Base-by-base conservation (phyloP, 1,284 basidiomycete genomes). In the Calocybe gambosa region DNA sequence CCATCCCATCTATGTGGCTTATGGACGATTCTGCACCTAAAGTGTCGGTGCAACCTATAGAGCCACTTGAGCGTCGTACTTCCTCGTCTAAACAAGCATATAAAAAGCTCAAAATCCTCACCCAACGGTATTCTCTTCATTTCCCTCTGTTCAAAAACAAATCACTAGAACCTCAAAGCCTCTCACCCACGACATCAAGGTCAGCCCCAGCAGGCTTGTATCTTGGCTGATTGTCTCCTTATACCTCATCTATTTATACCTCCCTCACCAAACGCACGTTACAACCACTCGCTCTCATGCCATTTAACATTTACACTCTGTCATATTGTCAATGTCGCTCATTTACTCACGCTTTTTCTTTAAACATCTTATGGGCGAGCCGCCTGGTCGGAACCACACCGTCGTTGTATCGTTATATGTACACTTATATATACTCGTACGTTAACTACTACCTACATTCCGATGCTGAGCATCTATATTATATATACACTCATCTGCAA, bases 71-170 rank as follows among this genome's bases (percentile, higher is more conserved):
- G 53, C 51, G 55, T 5, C 44, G 43, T 12, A 49, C 51, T 45
- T 46, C 56, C 20, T 52, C 55, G 4, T 20, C 43, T 19, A 25
- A 50, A 35, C 18, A 50, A 35, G 56, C 58, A 3, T 58, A 62
- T 25, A 49, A 60, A 41, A 66, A 62, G 46, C 52, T 73, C 10
- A 68, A 65, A 37, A 63, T 62, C 12, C 59, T 71, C 42, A 72
- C 70, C 16, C 73, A 72, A 47, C 64, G 70, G 15, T 74, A 74
- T 55, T 73, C 72, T 1, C 58, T 72, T 36, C 67, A 70, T 12
- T 66, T 72, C 45, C 66, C 67, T 7, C 43, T 67, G 35, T 65
- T 69, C 45, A 50, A 55, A 25, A 59, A 52, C 28, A 57, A 49
- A 16, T 29, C 40, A 3, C 7, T 45, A 15, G 43, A 48, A 10